Percentiles rank a stretch among this genome's conserved stretches.
Evolutionary conservation across 2,329 filamentous ascomycete species (phyloP).

Genomic region (Coniosporium tulheliwenetii): DNA sequence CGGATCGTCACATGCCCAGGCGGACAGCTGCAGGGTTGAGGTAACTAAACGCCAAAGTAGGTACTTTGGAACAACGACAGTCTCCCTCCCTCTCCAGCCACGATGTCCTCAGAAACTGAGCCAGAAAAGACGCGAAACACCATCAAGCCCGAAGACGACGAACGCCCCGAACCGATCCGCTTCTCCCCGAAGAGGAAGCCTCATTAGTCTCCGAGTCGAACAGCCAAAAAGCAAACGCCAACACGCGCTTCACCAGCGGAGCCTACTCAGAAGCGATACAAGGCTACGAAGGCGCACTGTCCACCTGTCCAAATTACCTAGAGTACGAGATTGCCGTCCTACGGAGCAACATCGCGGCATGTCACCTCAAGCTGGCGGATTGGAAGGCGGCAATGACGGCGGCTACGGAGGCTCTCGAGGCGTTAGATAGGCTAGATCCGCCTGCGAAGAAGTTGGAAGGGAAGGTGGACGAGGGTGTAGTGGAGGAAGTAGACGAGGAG

Average conservation of each 20-base stretch:
- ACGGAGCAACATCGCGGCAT: conserved; percentile 77
- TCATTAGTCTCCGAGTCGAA: conserved; percentile 56
- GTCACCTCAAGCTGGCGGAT: conserved; percentile 67
- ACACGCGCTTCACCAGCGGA: conserved; percentile 57
- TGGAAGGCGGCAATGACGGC: conserved; percentile 71
- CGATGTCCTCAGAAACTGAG: background rate
- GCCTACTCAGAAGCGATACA: conserved; percentile 65
- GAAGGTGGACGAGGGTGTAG: conserved; percentile 14
- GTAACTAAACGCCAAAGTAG: too few species aligned
- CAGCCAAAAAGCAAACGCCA: conserved; percentile 58
- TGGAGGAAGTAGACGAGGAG: conserved; percentile 35
- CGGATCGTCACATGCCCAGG: too few species aligned
- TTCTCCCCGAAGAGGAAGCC: conserved; percentile 29
- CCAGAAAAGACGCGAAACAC: background rate
- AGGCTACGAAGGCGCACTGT: conserved; percentile 67
- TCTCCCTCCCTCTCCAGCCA: background rate
- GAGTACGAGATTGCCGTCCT: conserved; percentile 81
- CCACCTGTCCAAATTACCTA: conserved; percentile 66
- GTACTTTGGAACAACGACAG: too few species aligned
- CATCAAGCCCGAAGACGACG: conserved; percentile 1
- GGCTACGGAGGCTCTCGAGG: conserved; percentile 57
- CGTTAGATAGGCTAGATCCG: conserved; percentile 47
- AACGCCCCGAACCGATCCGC: conserved; percentile 9
- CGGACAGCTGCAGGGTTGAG: too few species aligned
- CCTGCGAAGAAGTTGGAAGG: conserved; percentile 14